These are phyloP conservation scores for Exophiala xenobiotica DNA, from an alignment of 2,329 filamentous ascomycete species.

Conservation along the genomic window DNA sequence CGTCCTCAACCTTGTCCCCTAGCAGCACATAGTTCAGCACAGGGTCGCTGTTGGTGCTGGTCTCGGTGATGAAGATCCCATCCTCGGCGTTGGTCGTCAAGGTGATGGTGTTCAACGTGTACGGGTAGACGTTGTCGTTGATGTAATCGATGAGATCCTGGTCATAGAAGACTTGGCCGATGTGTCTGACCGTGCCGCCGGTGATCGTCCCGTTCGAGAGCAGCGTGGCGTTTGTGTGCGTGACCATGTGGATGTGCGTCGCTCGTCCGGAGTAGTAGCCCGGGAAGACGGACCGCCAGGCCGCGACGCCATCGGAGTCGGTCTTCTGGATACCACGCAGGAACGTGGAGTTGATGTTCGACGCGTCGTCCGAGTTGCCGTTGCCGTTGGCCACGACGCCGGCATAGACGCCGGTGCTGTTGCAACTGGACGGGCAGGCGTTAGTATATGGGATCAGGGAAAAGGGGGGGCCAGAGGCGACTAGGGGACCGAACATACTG, in stretches of 20 bases:
- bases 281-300: conserved; percentile 46
- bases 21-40: conserved; percentile 59
- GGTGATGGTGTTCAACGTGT: conserved; percentile 48
- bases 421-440: conserved; percentile 30
- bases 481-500: too few species aligned
- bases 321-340: conserved; percentile 48
- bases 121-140: conserved; percentile 46
- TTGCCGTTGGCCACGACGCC: conserved; percentile 40
- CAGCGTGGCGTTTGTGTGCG: conserved; percentile 35
- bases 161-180: conserved; percentile 66
- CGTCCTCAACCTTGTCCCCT: conserved; percentile 53
- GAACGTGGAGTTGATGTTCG: conserved; percentile 45
- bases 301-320: conserved; percentile 42
- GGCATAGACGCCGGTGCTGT: conserved; percentile 43
- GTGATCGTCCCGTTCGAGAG: conserved; percentile 44
- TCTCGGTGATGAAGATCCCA: conserved; percentile 49
- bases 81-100: conserved; percentile 55
- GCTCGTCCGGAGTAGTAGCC: conserved; percentile 47
- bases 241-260: conserved; percentile 40
- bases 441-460: not conserved
- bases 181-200: conserved; percentile 57
- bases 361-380: conserved; percentile 39
- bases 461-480: not conserved
- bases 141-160: conserved; percentile 56
- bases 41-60: conserved; percentile 53